Base-by-base conservation (phyloP, 768 basidiomycete genomes). In the Mrakia gelida region DNA sequence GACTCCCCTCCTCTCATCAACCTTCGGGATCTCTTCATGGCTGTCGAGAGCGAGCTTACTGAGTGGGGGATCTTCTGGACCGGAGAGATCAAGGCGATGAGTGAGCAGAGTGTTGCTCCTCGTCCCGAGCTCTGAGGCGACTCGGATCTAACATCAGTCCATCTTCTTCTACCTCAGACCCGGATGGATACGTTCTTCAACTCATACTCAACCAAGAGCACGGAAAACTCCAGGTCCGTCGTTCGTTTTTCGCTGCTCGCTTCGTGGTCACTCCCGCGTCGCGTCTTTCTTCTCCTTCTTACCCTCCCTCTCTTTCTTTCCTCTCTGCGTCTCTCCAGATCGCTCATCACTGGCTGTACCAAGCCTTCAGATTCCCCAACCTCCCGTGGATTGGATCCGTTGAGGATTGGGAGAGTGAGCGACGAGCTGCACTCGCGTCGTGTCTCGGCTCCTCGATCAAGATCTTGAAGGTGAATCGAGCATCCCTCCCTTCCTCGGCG, bases 321-420 rank as follows among this genome's bases (percentile, higher is more conserved):
- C n/a, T n/a, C n/a, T n/a, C n/a, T n/a, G n/a, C n/a, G n/a, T n/a
- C n/a, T n/a, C n/a, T n/a, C n/a, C 45, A 52, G 67, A 70, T 70
- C 67, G 67, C 67, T 26, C 67, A 70, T n/a, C 67, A 41, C 41
- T 75, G 75, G 75, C 63, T 75, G 30, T 75, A 65, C 65, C 75
- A 65, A 23, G 75, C 75, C 7, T 75, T 63, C 34, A 65, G 63
- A 11, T 68, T 52, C 65, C 75, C 75, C 0, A 63, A 52, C 49
- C 52, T 65, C 1, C 49, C 75, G 0, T 75, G 75, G 75, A 52
- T 75, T 3, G 15, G 34, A 16, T n/a, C 63, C 28, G 13, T 49
- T 10, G 65, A 75, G n/a, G 65, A 68, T 8, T 75, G 62, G 63
- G 75, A 75, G 49, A 32, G 30, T 8, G 75, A 75, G 26, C 65